Evolutionary conservation across 345 rosid species (phyloP).

Genomic region (Eucalyptus sp.): DNA sequence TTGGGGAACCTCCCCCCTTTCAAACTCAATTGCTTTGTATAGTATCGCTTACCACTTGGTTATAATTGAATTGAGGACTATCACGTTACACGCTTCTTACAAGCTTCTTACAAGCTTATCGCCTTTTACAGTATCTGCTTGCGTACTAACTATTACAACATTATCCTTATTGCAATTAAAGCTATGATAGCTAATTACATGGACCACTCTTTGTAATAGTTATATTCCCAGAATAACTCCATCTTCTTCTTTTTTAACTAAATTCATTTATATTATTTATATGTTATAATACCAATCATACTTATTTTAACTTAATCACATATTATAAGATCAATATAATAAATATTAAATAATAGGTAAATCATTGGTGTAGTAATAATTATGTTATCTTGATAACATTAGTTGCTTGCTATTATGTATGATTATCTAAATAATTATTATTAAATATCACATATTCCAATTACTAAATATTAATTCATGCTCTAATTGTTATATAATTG

Average conservation of each 20-base stretch:
- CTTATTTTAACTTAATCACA: background rate
- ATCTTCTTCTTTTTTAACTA: too few relatives aligned
- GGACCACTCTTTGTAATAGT: background rate
- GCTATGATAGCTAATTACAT: background rate
- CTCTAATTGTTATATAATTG: background rate
- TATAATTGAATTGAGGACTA: background rate
- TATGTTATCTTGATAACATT: background rate
- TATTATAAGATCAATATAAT: background rate
- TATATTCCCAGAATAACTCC: background rate
- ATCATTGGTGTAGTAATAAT: background rate
- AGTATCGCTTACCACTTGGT: background rate
- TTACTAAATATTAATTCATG: background rate
- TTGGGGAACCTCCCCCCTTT: background rate
- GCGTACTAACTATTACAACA: background rate
- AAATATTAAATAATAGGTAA: background rate
- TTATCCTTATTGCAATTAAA: background rate
- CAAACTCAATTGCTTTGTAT: background rate
- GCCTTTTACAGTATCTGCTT: background rate
- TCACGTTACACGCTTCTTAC: fast-evolving
- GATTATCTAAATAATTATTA: background rate
- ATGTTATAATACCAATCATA: background rate
- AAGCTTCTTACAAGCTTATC: fast-evolving
- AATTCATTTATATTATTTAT: background rate
- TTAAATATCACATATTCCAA: background rate
- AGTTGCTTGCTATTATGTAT: background rate